phyloP scores from a whole-genome alignment of 805 yeast genomes.

The Barnettozyma californica region DNA sequence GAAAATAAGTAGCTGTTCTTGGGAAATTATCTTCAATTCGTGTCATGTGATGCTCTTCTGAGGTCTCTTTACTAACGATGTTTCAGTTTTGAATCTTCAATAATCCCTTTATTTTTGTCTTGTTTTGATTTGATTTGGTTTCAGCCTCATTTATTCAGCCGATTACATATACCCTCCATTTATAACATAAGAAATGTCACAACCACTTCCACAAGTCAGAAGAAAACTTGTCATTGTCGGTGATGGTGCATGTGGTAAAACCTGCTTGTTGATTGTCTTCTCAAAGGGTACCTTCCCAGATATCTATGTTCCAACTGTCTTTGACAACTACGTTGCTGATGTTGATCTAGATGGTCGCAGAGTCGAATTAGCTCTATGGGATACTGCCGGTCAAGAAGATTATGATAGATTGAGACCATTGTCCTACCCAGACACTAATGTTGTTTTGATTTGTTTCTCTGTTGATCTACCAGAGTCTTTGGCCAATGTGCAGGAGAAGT shows the following conservation, averaged over 20 bases:
- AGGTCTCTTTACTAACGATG: not conserved
- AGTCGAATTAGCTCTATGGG: slow-evolving; percentile 94
- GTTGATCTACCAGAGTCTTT: slow-evolving; percentile 88
- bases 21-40: not conserved
- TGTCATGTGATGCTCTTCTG: not conserved
- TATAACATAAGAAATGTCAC: slow-evolving; percentile 21
- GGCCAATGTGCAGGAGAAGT: slow-evolving; percentile 91
- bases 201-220: slow-evolving; percentile 35
- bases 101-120: not conserved
- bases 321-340: slow-evolving; percentile 96
- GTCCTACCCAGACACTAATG: slow-evolving; percentile 89
- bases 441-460: slow-evolving; percentile 85
- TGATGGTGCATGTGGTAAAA: slow-evolving; percentile 97
- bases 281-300: slow-evolving; percentile 90
- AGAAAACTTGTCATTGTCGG: slow-evolving; percentile 91
- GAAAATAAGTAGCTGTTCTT: no score
- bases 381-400: slow-evolving; percentile 98
- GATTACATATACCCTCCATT: not conserved
- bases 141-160: not conserved
- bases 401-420: slow-evolving; percentile 90
- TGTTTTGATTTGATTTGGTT: slow-evolving; percentile 1
- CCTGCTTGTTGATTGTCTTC: slow-evolving; percentile 81
- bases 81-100: not conserved
- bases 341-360: slow-evolving; percentile 88
- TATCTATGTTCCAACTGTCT: slow-evolving; percentile 93